Evolutionary conservation across 192 early-diverging fungal genomes (phyloP).

Genomic region (Polychytrium aggregatum): DNA sequence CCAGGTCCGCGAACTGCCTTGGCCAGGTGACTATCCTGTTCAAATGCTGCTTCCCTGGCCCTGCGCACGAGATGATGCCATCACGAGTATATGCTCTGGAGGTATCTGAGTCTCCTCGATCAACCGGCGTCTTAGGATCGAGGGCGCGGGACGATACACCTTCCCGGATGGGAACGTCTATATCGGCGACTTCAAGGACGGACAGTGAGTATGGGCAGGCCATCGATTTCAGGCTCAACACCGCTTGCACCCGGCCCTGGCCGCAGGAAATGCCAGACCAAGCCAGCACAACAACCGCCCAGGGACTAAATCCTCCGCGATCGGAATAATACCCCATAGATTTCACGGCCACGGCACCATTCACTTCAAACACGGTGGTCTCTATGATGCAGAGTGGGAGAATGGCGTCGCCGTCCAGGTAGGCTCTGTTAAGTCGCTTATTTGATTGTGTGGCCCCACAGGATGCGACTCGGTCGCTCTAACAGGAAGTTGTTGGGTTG

Average conservation of each 20-base stretch:
- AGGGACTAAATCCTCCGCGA: no score
- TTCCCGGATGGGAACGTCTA: slow-evolving; percentile 46
- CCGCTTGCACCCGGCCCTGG: no score
- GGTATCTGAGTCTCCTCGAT: background rate
- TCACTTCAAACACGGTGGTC: slow-evolving; percentile 37
- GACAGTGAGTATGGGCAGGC: slow-evolving; percentile 29
- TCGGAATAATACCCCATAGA: no score
- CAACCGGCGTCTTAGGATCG: slow-evolving; percentile 21
- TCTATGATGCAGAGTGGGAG: slow-evolving; percentile 40
- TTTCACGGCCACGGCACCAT: slow-evolving; percentile 47
- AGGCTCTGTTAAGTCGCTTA: background rate
- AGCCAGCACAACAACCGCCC: no score
- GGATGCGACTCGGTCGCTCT: no score
- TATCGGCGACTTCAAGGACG: slow-evolving; percentile 46
- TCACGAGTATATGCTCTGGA: background rate
- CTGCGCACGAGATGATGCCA: background rate
- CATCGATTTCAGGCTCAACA: no score
- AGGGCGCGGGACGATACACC: slow-evolving; percentile 40
- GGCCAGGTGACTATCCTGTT: no score
- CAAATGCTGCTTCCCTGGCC: background rate
- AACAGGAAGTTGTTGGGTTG: no score
- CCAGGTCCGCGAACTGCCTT: background rate
- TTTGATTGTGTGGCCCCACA: no score
- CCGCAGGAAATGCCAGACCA: no score
- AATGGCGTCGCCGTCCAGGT: slow-evolving; percentile 33